A percentile compares a stretch with the other conserved stretches of the same genome.
Conservation (phyloP, 2,329 filamentous ascomycete genomes). For the Pseudopithomyces maydicus region DNA sequence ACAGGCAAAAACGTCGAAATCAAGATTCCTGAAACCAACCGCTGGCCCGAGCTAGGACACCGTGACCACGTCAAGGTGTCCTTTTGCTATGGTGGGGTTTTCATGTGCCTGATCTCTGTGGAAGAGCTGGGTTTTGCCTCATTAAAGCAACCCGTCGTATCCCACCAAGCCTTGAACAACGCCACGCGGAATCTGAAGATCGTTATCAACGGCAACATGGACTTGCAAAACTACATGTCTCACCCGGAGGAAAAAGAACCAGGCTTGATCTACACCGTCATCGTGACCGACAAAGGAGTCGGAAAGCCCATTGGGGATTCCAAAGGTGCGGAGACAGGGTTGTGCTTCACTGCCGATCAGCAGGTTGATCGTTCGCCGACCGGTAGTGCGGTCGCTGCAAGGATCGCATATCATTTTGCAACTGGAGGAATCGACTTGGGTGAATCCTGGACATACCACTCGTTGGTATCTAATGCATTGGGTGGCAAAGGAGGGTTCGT, state of each 20-base stretch:
- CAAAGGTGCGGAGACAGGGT: conserved; percentile 46
- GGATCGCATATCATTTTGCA: conserved; percentile 29
- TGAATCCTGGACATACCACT: conserved; percentile 26
- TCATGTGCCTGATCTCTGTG: conserved; percentile 48
- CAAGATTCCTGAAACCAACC: conserved; percentile 28
- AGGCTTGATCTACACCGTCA: conserved; percentile 44
- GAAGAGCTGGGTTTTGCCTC: conserved; percentile 46
- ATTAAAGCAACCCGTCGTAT: conserved; percentile 20
- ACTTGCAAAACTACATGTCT: conserved; percentile 24
- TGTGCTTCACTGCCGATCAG: conserved; percentile 53
- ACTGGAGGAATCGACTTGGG: conserved; percentile 15
- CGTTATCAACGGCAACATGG: conserved; percentile 22
- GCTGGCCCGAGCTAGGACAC: conserved; percentile 47
- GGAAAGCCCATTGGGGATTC: conserved; percentile 17
- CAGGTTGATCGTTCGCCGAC: conserved; percentile 53
- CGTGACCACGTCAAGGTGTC: conserved; percentile 35
- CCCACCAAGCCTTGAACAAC: conserved; percentile 37
- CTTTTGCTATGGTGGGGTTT: conserved; percentile 53
- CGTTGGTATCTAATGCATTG: conserved; percentile 20
- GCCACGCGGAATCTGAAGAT: conserved; percentile 43
- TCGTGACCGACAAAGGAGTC: conserved; percentile 47
- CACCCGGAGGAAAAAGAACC: conserved; percentile 42
- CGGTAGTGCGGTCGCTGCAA: conserved; percentile 36
- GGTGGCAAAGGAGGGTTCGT: conserved; percentile 17
- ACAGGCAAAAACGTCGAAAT: conserved; percentile 40